A percentile compares a stretch with the other conserved stretches of the same genome.
Evolutionary conservation across 768 basidiomycete genomes (phyloP).

Genomic region (Xerocomellus intermedius): DNA sequence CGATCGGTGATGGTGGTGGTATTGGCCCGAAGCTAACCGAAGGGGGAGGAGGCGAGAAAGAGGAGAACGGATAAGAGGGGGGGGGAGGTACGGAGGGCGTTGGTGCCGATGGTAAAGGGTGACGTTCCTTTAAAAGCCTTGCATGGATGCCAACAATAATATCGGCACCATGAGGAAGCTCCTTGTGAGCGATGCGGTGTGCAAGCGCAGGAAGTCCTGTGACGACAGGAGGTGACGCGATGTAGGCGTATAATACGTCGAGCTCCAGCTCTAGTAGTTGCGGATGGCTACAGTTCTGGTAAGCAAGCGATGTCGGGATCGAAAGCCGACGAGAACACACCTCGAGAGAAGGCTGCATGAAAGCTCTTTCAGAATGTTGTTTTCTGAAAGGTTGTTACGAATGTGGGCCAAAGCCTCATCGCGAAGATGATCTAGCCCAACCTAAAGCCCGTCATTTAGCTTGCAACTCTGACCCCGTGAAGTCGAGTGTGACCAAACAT

Average conservation of each 20-base stretch:
- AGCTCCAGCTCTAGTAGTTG: conserved; percentile 25
- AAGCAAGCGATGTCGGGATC: background rate
- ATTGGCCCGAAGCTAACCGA: too few species aligned
- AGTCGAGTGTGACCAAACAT: background rate
- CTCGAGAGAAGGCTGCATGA: conserved; percentile 16
- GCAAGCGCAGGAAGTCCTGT: conserved; percentile 11
- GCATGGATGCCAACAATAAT: conserved; percentile 23
- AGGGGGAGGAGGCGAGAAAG: background rate
- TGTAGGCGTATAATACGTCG: conserved; percentile 16
- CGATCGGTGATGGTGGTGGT: too few species aligned
- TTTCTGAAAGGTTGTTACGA: conserved; percentile 14
- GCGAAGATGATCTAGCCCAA: conserved; percentile 19
- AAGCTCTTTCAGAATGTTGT: conserved; percentile 27
- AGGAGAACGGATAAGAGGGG: background rate
- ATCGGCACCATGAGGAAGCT: conserved; percentile 21
- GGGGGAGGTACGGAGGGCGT: too few species aligned
- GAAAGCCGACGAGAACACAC: conserved; percentile 4
- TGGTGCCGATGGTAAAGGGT: background rate
- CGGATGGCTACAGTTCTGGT: conserved; percentile 7
- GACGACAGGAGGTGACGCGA: conserved; percentile 16
- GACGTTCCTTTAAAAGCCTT: conserved; percentile 12
- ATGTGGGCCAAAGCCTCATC: conserved; percentile 20
- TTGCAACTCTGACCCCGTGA: background rate
- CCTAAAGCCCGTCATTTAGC: conserved; percentile 1
- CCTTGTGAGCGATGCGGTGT: conserved; percentile 14